phyloP scores from a whole-genome alignment of 1,139 yeast genomes.

The Yamadazyma triangularis region DNA sequence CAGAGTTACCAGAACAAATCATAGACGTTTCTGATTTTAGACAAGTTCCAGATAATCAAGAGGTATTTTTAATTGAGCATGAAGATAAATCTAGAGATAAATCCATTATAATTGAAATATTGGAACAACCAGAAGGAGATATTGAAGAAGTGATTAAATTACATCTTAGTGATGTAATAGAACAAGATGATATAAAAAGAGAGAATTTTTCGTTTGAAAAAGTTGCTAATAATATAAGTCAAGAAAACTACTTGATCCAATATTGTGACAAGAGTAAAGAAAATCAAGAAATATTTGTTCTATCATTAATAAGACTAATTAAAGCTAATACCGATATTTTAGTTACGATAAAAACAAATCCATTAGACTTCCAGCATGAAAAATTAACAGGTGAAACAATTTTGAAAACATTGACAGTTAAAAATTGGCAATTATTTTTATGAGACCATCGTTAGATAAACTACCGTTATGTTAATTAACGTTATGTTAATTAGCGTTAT shows the following conservation, averaged over 20 bases:
- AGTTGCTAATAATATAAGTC: not conserved
- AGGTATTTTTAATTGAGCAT: slow-evolving; percentile 57
- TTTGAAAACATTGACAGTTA: not conserved
- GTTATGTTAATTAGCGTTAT: too few relatives aligned
- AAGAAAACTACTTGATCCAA: slow-evolving; percentile 3
- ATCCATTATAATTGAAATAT: slow-evolving; percentile 66
- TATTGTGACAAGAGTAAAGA: slow-evolving; percentile 1
- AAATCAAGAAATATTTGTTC: slow-evolving; percentile 6
- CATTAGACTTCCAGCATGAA: slow-evolving; percentile 50
- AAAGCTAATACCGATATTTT: slow-evolving; percentile 18
- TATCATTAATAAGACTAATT: slow-evolving; percentile 50
- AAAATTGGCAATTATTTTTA: slow-evolving; percentile 1
- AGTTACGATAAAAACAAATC: slow-evolving; percentile 50
- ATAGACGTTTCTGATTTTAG: slow-evolving; percentile 71
- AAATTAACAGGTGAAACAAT: not conserved
- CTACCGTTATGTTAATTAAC: too few relatives aligned
- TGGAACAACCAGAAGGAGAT: slow-evolving; percentile 45
- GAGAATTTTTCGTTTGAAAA: not conserved
- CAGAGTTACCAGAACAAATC: slow-evolving; percentile 50
- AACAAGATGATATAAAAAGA: slow-evolving; percentile 5
- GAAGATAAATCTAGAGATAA: slow-evolving; percentile 40
- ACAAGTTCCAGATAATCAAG: slow-evolving; percentile 86
- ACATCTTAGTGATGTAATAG: slow-evolving; percentile 42
- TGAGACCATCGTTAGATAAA: too few relatives aligned
- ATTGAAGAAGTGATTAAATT: slow-evolving; percentile 30